These are phyloP conservation scores for Chenopodium formosanum DNA, from an alignment of 148 eudicot genomes.

Conservation along the genomic window DNA sequence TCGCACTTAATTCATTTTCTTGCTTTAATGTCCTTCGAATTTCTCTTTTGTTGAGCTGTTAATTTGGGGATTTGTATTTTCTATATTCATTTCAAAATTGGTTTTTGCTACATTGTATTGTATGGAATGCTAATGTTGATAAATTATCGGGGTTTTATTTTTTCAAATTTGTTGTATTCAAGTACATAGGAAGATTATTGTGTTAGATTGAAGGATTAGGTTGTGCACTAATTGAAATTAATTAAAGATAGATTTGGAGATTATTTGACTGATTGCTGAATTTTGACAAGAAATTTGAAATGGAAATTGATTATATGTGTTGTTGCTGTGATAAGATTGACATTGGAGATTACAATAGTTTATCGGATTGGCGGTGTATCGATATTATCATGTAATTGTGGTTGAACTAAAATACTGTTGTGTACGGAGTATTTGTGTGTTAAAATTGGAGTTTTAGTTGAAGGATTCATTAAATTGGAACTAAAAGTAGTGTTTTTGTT, in stretches of 20 bases:
- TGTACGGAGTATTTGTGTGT: too few species aligned
- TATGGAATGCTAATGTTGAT: not conserved
- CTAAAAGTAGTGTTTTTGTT: too few species aligned
- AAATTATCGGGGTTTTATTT: too few species aligned
- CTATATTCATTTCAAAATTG: not conserved
- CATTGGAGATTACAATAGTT: not conserved
- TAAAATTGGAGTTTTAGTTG: too few species aligned
- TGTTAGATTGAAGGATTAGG: too few species aligned
- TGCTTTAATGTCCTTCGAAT: not conserved
- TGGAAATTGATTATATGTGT: not conserved
- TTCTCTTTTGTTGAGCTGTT: not conserved
- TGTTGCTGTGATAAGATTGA: not conserved
- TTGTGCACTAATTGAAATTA: not conserved
- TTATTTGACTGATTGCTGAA: not conserved
- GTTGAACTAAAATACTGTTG: too few species aligned
- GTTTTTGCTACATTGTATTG: not conserved
- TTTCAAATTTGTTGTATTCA: too few species aligned
- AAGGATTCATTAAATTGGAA: too few species aligned
- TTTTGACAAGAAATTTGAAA: not conserved
- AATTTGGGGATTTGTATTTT: too few species aligned
- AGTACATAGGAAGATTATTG: too few species aligned
- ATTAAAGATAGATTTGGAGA: not conserved
- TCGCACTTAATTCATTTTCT: not conserved
- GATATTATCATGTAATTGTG: too few species aligned
- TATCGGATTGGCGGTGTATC: not conserved